Evolutionary conservation across 495 filamentous ascomycete genomes (phyloP).

Genomic region (Penicillium goetzii): DNA sequence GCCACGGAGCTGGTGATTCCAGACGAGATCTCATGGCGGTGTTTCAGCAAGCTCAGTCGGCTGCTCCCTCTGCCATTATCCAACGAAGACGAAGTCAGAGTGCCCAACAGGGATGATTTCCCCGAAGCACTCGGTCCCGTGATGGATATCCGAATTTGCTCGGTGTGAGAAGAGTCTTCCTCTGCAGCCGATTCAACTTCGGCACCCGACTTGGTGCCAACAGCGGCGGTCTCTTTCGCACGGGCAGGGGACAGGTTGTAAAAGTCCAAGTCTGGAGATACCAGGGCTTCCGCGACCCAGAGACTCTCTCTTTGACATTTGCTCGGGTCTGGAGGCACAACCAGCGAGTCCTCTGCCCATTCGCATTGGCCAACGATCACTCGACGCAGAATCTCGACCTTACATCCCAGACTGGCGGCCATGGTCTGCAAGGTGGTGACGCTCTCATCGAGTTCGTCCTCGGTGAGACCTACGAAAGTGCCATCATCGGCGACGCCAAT

Average conservation of each 20-base stretch:
- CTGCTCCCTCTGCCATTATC: slow-evolving; percentile 94
- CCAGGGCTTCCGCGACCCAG: slow-evolving; percentile 87
- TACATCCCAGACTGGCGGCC: slow-evolving; percentile 89
- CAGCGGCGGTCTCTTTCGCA: slow-evolving; percentile 13
- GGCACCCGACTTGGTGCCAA: slow-evolving; percentile 1
- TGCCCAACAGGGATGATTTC: slow-evolving; percentile 89
- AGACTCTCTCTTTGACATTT: slow-evolving; percentile 59
- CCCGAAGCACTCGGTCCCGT: slow-evolving; percentile 91
- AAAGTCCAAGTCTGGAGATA: slow-evolving; percentile 63
- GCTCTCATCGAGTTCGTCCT: slow-evolving; percentile 91
- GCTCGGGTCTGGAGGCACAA: slow-evolving; percentile 27
- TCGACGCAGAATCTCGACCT: slow-evolving; percentile 79
- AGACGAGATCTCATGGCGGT: slow-evolving; percentile 90
- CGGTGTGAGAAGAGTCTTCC: slow-evolving; percentile 48
- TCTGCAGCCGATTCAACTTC: slow-evolving; percentile 17
- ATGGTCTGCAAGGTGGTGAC: slow-evolving; percentile 80
- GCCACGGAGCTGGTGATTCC: slow-evolving; percentile 92
- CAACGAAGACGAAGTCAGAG: slow-evolving; percentile 79
- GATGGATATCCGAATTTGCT: slow-evolving; percentile 89
- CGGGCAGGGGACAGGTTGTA: slow-evolving; percentile 33
- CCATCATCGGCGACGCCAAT: slow-evolving; percentile 97
- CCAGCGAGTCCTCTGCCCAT: slow-evolving; percentile 58
- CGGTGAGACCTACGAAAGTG: slow-evolving; percentile 83
- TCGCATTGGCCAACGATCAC: slow-evolving; percentile 87
- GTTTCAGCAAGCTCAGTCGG: slow-evolving; percentile 82